These are phyloP conservation scores for Pythium plurisporium DNA, from an alignment of 352 stramenopile species.

Conservation along the genomic window DNA sequence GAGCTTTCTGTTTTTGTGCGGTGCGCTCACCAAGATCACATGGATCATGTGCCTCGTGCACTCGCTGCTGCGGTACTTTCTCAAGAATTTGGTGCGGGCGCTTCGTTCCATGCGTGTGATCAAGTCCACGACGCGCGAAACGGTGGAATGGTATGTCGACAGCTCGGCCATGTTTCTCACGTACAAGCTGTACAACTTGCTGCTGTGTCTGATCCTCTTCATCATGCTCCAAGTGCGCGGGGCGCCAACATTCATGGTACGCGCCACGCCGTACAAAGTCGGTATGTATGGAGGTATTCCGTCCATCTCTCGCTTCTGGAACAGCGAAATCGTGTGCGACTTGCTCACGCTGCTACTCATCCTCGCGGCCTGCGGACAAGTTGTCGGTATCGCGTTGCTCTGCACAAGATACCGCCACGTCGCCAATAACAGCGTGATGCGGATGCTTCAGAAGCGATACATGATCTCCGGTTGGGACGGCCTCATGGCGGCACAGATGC, in stretches of 20 bases:
- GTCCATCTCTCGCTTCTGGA: slow-evolving; percentile 35
- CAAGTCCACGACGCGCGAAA: not conserved
- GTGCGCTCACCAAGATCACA: slow-evolving; percentile 17
- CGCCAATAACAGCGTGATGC: slow-evolving; percentile 28
- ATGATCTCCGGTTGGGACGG: slow-evolving; percentile 40
- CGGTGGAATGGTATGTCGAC: slow-evolving; percentile 33
- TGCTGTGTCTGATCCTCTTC: slow-evolving; percentile 39
- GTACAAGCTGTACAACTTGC: slow-evolving; percentile 44
- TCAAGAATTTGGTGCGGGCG: slow-evolving; percentile 33
- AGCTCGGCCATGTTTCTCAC: slow-evolving; percentile 30
- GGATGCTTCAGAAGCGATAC: slow-evolving; percentile 33
- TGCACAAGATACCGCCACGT: slow-evolving; percentile 28
- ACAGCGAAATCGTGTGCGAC: slow-evolving; percentile 42
- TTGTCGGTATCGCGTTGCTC: slow-evolving; percentile 21
- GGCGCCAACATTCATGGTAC: slow-evolving; percentile 47
- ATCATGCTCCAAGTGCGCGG: slow-evolving; percentile 38
- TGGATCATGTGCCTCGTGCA: slow-evolving; percentile 25
- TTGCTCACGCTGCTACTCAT: slow-evolving; percentile 23
- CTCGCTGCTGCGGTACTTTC: slow-evolving; percentile 13
- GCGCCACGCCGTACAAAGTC: slow-evolving; percentile 24
- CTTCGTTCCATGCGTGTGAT: slow-evolving; percentile 22
- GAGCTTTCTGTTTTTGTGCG: slow-evolving; percentile 24
- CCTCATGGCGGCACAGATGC: slow-evolving; percentile 27
- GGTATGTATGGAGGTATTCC: slow-evolving; percentile 29
- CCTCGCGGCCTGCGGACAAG: slow-evolving; percentile 14